Base-by-base conservation (phyloP, 306 rosid genomes). In the Prunus dulcis region DNA sequence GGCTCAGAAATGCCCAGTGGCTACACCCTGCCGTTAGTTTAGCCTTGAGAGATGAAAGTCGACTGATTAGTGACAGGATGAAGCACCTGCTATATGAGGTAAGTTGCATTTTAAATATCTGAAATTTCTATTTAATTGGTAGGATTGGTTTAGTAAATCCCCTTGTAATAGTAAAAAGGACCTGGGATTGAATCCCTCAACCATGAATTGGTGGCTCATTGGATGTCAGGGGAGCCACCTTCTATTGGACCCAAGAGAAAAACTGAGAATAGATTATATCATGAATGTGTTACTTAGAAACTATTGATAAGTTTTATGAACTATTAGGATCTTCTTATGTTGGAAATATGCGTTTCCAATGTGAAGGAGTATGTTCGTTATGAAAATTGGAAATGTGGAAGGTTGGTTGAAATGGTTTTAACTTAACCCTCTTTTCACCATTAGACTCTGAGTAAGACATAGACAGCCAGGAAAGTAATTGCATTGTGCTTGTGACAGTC, bases 41-140 rank as follows among this genome's bases (percentile, higher is more conserved):
- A 71, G 99, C 98, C 60, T 77, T 92, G 76, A 90, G 89, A 82
- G 93, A 96, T 83, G 98, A 96, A 81, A 89, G 89, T 83, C 76
- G 74, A 32, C 85, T 96, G 62, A 96, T 91, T 77, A 91, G 99
- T 45, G 99, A 96, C 46, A 83, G 82, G 79, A 92, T 96, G 98
- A 88, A 91, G 77, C 93, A 92, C 81, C 97, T 96, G 81, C 85
- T 88, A 10, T 96, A 95, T 50, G 98, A 95, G 98, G 98, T 91
- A 80, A 43, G 0, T 32, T 65, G 64, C 80, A 19, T 22, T 57
- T 85, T 58, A 65, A 63, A 43, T 56, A 57, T n/a, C 66, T 43
- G 23, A 32, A 66, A 4, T 72, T 71, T 28, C 32, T 15, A 46
- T 72, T 56, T 71, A 58, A 6, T 66, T 82, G 20, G 71, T 45